Base-by-base conservation (phyloP, 768 basidiomycete genomes). In the Kwoniella dendrophila region DNA sequence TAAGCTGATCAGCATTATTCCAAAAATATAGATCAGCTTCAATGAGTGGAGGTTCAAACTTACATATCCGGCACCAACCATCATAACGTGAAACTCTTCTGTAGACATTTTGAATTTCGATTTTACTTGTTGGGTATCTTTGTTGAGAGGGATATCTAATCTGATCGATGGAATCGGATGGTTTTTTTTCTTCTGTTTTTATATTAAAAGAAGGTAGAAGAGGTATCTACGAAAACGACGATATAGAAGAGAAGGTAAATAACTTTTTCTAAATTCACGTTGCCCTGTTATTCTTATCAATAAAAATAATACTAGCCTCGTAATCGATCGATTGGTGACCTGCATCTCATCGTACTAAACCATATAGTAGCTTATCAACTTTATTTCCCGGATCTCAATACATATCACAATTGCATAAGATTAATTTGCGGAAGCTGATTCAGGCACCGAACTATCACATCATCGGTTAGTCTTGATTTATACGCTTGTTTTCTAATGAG, bases 51-150 rank as follows among this genome's bases (percentile, higher is more conserved):
- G n/a, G n/a, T n/a, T n/a, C n/a, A 22, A 6, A 64, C 71, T 68
- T 56, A 73, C 71, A 44, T 55, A 73, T 4, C 71, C 71, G 3
- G 66, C 71, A 32, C 71, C 71, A 40, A 73, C 58, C 43, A 73
- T 43, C 36, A 72, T 56, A 10, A 60, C 70, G 52, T 64, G 55
- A 49, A 72, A 72, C 7, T 66, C 61, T 49, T 62, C 53, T 38
- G 27, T 29, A 24, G 22, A 38, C 24, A 48, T 7, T 29, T 24
- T 7, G 20, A 11, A 43, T 43, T 38, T 8, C 36, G 36, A 38
- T 18, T 8, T 18, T 38, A 8, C 36, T 43, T 43, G 12, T 7
- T 43, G 41, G n/a, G n/a, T n/a, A n/a, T n/a, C n/a, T n/a, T n/a
- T n/a, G n/a, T n/a, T n/a, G n/a, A n/a, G n/a, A n/a, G n/a, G n/a